A percentile compares a stretch with the other conserved stretches of the same genome.
These are phyloP conservation scores for Penicillium argentinense DNA, from an alignment of 495 filamentous ascomycete genomes.

Conservation along the genomic window DNA sequence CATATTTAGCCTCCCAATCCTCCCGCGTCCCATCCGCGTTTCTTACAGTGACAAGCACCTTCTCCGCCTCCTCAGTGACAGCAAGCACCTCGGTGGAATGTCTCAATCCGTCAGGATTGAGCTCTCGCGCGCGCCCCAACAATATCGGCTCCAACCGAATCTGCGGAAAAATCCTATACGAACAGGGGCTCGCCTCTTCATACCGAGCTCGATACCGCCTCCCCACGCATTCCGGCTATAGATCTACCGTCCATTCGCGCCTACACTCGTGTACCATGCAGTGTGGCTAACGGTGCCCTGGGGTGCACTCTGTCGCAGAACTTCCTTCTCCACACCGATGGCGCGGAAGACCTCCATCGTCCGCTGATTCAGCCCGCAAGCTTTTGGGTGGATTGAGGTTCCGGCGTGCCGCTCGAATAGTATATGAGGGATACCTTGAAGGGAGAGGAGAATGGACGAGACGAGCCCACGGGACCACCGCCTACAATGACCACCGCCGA, in stretches of 20 bases:
- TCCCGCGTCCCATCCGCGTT: background rate
- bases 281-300: constrained; percentile 8
- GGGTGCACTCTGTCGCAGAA: constrained; percentile 11
- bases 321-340: constrained; percentile 11
- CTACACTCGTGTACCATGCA: constrained; percentile 15
- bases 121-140: constrained; percentile 9
- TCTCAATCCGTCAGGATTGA: constrained; percentile 15
- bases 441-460: constrained; percentile 23
- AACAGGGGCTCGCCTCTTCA: constrained; percentile 10
- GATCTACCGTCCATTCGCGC: constrained; percentile 12
- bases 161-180: constrained; percentile 14
- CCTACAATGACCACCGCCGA: constrained; percentile 18
- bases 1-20: constrained; percentile 8
- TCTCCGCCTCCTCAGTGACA: constrained; percentile 2
- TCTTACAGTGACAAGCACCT: constrained; percentile 4
- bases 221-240: constrained; percentile 19
- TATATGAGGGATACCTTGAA: constrained; percentile 14
- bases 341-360: constrained; percentile 26
- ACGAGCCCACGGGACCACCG: constrained; percentile 26
- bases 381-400: constrained; percentile 29
- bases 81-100: constrained; percentile 9
- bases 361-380: constrained; percentile 25
- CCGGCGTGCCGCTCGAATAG: constrained; percentile 23
- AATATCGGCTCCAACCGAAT: constrained; percentile 22
- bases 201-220: constrained; percentile 12